These are phyloP conservation scores for Saturnispora saitoi DNA, from an alignment of 805 yeast species.

Conservation along the genomic window DNA sequence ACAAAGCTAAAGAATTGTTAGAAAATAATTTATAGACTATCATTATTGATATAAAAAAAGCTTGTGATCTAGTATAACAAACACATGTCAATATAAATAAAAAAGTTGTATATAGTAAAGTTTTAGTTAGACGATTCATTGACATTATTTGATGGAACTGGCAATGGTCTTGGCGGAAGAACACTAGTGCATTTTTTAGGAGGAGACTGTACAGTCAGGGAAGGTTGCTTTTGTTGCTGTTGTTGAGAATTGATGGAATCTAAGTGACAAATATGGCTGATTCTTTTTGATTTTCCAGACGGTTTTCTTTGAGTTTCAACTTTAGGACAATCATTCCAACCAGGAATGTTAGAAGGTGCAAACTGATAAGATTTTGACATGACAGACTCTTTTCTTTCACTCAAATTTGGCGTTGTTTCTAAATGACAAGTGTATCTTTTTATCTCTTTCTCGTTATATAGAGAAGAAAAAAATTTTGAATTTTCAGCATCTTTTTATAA, in stretches of 20 bases:
- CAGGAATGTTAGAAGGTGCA: slow-evolving; percentile 26
- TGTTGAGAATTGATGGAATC: slow-evolving; percentile 4
- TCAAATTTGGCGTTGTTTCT: neutral
- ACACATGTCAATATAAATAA: neutral
- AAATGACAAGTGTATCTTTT: neutral
- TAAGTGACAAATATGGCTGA: slow-evolving; percentile 7
- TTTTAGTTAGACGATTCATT: neutral
- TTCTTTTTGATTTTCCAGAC: neutral
- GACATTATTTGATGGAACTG: neutral
- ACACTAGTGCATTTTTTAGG: neutral
- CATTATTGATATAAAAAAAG: no score
- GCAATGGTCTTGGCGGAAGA: neutral
- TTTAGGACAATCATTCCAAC: slow-evolving; percentile 58
- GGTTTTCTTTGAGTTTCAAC: neutral
- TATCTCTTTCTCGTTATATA: neutral
- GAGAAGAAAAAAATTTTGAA: neutral
- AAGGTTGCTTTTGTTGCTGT: neutral
- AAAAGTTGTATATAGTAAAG: neutral
- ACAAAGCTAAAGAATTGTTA: slow-evolving; percentile 74
- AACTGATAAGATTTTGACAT: slow-evolving; percentile 22
- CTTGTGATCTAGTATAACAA: neutral
- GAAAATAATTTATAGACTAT: slow-evolving; percentile 34
- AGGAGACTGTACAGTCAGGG: neutral
- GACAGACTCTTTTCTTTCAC: no score
- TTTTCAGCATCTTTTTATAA: neutral